phyloP scores from a whole-genome alignment of 768 basidiomycete species.

The Suillus discolor region DNA sequence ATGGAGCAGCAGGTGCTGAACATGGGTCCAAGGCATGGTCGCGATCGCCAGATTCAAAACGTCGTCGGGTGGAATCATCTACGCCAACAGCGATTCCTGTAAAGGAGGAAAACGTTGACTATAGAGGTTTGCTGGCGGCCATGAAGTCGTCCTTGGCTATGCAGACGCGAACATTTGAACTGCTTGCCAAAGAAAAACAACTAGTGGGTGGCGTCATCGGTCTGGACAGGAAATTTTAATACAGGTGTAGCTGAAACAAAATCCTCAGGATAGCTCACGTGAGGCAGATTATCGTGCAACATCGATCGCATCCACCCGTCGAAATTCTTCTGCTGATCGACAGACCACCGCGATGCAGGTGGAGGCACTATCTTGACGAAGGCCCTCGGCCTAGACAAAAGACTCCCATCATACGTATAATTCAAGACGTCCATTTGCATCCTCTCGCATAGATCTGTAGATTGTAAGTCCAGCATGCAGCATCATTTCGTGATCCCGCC shows the following conservation, averaged over 20 bases:
- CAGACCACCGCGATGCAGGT: neutral
- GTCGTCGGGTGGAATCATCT: slow-evolving; percentile 17
- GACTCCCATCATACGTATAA: neutral
- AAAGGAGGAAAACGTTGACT: slow-evolving; percentile 22
- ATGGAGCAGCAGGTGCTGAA: neutral
- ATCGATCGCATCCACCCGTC: slow-evolving; percentile 15
- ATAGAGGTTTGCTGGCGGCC: slow-evolving; percentile 41
- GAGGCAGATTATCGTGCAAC: slow-evolving; percentile 13
- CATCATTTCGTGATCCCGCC: slow-evolving; percentile 4
- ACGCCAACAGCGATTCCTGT: slow-evolving; percentile 15
- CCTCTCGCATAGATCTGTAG: neutral
- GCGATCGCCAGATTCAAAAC: slow-evolving; percentile 17
- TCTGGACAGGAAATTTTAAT: neutral
- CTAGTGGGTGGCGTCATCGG: slow-evolving; percentile 35
- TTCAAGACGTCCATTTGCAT: neutral
- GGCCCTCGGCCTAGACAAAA: neutral
- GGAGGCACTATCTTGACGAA: neutral
- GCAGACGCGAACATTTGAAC: slow-evolving; percentile 46
- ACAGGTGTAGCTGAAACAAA: slow-evolving; percentile 19
- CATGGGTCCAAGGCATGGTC: neutral
- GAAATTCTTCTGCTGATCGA: slow-evolving; percentile 16
- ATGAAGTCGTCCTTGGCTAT: slow-evolving; percentile 53
- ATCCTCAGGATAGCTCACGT: slow-evolving; percentile 18
- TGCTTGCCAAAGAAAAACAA: slow-evolving; percentile 48
- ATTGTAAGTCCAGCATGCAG: slow-evolving; percentile 1